Evolutionary conservation across 495 filamentous ascomycete species (phyloP).

Genomic region (Podospora bellae-mahoneyi): DNA sequence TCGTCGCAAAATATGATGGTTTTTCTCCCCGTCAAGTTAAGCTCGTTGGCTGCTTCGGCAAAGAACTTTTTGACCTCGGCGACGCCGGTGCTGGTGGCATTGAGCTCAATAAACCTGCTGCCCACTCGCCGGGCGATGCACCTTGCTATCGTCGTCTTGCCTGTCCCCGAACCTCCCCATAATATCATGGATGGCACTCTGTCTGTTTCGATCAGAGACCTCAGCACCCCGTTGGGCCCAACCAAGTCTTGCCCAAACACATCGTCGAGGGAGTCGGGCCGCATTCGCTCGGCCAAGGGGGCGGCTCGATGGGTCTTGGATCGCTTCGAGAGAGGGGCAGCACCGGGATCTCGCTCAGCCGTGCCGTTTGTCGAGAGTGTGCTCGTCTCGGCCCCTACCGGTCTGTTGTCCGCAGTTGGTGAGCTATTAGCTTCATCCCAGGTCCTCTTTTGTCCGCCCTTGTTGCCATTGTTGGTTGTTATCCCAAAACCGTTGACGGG

Average conservation of each 20-base stretch:
- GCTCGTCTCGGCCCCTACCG: background rate
- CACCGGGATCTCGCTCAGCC: background rate
- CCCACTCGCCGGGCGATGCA: conserved; percentile 80
- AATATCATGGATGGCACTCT: conserved; percentile 91
- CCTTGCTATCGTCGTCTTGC: conserved; percentile 96
- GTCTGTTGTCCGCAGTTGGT: background rate
- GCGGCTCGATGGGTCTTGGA: conserved; percentile 67
- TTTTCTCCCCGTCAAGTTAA: conserved; percentile 76
- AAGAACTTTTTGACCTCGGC: conserved; percentile 94
- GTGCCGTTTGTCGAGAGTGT: conserved; percentile 11
- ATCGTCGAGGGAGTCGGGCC: conserved; percentile 77
- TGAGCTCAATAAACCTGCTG: conserved; percentile 91
- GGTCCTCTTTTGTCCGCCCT: conserved; percentile 35
- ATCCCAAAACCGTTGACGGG: conserved; percentile 25
- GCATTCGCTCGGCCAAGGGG: conserved; percentile 91
- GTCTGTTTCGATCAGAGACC: conserved; percentile 84
- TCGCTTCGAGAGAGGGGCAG: conserved; percentile 50
- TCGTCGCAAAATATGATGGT: conserved; percentile 98
- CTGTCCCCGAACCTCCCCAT: conserved; percentile 88
- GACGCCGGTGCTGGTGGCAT: conserved; percentile 87
- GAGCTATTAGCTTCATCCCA: conserved; percentile 39
- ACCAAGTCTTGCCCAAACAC: conserved; percentile 91
- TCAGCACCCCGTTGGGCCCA: conserved; percentile 75
- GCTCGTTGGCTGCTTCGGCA: conserved; percentile 75
- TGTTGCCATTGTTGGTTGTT: background rate